These are phyloP conservation scores for Sclerotinia sclerotiorum DNA, from an alignment of 2,329 filamentous ascomycete genomes.

Conservation along the genomic window DNA sequence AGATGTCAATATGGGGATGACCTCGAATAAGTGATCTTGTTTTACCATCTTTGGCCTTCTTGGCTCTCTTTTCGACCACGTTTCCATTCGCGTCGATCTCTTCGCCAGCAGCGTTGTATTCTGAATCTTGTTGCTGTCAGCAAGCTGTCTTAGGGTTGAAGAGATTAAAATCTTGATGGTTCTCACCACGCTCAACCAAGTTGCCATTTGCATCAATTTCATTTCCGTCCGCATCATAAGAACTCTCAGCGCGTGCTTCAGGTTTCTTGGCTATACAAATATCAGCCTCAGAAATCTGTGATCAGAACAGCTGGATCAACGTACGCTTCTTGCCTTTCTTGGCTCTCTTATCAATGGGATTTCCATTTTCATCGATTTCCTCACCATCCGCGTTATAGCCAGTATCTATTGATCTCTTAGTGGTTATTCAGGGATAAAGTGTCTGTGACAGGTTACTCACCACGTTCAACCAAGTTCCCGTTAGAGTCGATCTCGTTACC, in stretches of 20 bases:
- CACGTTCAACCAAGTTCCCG: background rate
- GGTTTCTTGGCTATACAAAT: background rate
- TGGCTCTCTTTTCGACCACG: background rate
- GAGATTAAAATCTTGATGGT: background rate
- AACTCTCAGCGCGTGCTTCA: background rate
- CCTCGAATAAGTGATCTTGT: too few species aligned
- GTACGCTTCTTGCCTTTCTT: background rate
- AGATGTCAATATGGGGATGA: too few species aligned
- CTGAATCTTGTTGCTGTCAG: background rate
- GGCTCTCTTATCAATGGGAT: too few species aligned
- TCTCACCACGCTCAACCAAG: background rate
- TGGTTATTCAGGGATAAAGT: background rate
- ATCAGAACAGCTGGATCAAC: background rate
- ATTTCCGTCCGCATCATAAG: conserved; percentile 28
- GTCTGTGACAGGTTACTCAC: background rate
- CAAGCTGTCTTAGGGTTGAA: background rate
- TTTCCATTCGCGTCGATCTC: background rate
- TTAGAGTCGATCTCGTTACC: conserved; percentile 9
- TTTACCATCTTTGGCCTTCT: too few species aligned
- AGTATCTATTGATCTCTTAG: background rate
- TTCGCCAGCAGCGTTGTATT: conserved; percentile 10
- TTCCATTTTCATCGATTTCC: background rate
- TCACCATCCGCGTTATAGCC: conserved; percentile 4
- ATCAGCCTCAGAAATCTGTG: background rate
- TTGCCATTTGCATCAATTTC: conserved; percentile 19